Conservation (phyloP, 495 filamentous ascomycete species). For the Annulohypoxylon stygium region DNA sequence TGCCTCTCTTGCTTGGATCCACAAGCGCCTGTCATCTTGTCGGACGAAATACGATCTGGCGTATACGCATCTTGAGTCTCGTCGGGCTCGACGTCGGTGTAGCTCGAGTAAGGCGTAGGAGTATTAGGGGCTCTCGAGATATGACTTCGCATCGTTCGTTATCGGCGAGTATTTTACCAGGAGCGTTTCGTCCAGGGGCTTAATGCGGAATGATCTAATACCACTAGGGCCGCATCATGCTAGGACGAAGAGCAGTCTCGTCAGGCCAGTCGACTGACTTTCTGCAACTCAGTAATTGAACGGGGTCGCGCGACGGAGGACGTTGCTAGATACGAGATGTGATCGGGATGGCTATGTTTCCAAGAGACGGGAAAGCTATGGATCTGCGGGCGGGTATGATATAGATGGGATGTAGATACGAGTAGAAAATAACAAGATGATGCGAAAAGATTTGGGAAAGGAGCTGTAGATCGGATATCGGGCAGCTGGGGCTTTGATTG, state of each 20-base stretch:
- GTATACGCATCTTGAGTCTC: conserved; percentile 41
- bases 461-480: conserved; percentile 43
- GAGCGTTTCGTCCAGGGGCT: conserved; percentile 43
- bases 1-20: conserved; percentile 23
- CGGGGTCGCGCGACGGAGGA: conserved; percentile 28
- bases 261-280: conserved; percentile 19
- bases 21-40: conserved; percentile 35
- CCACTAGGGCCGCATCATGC: conserved; percentile 50
- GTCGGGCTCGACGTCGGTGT: conserved; percentile 36
- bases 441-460: conserved; percentile 40
- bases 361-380: conserved; percentile 1
- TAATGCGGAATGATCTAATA: conserved; percentile 44
- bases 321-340: not conserved
- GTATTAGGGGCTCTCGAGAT: conserved; percentile 38
- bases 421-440: conserved; percentile 21
- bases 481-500: conserved; percentile 36
- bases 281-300: conserved; percentile 36
- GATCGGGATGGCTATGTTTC: not conserved
- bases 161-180: conserved; percentile 38
- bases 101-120: conserved; percentile 34
- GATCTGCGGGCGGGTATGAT: not conserved
- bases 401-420: conserved; percentile 28
- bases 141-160: conserved; percentile 51
- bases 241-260: conserved; percentile 34
- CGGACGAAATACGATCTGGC: conserved; percentile 21